Evolutionary conservation across 176 grass and related monocot species (phyloP).

Genomic region (Microstegium vimineum): DNA sequence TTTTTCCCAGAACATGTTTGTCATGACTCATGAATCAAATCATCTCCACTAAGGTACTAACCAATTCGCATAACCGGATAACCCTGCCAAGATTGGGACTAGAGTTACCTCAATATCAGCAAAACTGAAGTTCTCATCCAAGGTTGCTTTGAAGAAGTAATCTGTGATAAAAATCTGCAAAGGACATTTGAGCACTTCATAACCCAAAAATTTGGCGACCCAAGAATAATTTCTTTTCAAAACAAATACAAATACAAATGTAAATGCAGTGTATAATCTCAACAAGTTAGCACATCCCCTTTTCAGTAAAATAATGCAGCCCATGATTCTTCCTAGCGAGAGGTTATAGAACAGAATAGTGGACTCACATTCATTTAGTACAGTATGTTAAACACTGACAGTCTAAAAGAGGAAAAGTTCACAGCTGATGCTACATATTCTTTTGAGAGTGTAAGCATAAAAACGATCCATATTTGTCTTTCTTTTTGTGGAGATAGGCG

Average conservation of each 20-base stretch:
- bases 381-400: background rate
- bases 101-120: conserved; percentile 86
- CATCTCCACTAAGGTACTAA: background rate
- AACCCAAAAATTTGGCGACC: background rate
- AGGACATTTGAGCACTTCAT: background rate
- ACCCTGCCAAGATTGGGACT: background rate
- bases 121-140: conserved; percentile 59
- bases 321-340: background rate
- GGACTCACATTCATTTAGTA: background rate
- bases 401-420: background rate
- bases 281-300: background rate
- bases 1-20: background rate
- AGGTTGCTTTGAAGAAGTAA: conserved; percentile 90
- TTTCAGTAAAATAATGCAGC: background rate
- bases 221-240: background rate
- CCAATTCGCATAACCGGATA: background rate
- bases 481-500: background rate
- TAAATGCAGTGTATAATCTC: conserved; percentile 5
- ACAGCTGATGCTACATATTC: background rate
- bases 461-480: background rate
- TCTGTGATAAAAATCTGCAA: conserved; percentile 92
- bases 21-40: conserved; percentile 5
- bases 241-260: background rate
- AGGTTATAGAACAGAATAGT: background rate
- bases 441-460: background rate